Evolutionary conservation across 2,329 filamentous ascomycete genomes (phyloP).

Genomic region (Nannizziopsis barbatae): DNA sequence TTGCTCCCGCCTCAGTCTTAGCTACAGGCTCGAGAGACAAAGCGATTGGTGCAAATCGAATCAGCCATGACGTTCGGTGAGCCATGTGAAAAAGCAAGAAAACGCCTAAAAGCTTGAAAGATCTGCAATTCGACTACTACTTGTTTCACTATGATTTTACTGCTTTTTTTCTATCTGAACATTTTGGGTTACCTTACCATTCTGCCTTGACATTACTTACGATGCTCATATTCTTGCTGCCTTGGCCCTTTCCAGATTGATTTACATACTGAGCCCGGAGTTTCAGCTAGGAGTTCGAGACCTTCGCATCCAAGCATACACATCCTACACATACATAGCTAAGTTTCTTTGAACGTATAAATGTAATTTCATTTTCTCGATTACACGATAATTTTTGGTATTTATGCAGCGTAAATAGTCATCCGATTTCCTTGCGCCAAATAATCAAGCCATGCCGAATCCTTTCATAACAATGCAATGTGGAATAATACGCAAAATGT

Average conservation of each 20-base stretch:
- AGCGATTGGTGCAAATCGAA: slow-evolving; percentile 8
- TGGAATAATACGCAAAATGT: neutral
- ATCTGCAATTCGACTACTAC: too few species aligned
- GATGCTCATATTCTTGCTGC: neutral
- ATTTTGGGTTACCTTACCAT: too few species aligned
- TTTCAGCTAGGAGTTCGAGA: neutral
- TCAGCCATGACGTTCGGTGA: neutral
- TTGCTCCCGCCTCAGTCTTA: slow-evolving; percentile 10
- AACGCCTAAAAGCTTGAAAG: neutral
- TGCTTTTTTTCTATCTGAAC: too few species aligned
- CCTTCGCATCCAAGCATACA: neutral
- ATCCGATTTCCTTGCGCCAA: neutral
- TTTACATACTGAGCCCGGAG: neutral
- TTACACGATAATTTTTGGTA: neutral
- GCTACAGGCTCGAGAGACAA: slow-evolving; percentile 9
- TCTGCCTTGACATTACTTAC: too few species aligned
- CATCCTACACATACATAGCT: slow-evolving; percentile 7
- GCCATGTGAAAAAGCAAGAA: neutral
- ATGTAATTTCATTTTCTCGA: slow-evolving; percentile 4
- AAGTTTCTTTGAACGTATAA: neutral
- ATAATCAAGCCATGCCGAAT: too few species aligned
- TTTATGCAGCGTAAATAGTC: neutral
- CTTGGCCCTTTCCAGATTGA: neutral
- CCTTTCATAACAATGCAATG: too few species aligned
- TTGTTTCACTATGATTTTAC: too few species aligned